A percentile compares a stretch with the other conserved stretches of the same genome.
phyloP scores from a whole-genome alignment of 345 rosid species.

The Eucalyptus shirleyi region DNA sequence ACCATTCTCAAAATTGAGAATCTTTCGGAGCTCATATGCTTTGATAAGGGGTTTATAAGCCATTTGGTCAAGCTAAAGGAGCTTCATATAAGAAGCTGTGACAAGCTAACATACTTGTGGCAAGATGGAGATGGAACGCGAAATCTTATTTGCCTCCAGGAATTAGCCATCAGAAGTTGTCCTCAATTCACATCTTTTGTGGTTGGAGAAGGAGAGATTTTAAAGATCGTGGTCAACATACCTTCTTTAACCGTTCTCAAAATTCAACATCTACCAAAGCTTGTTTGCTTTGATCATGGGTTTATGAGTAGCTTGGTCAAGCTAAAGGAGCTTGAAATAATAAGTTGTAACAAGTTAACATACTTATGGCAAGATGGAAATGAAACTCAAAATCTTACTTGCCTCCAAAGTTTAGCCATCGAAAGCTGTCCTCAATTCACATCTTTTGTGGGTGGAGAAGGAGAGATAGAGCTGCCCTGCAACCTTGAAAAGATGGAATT shows the following conservation, averaged over 20 bases:
- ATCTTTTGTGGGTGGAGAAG: not conserved
- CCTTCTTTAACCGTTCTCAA: not conserved
- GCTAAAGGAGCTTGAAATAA: not conserved
- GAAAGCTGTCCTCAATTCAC: not conserved
- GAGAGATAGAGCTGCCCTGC: not conserved
- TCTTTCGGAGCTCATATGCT: not conserved
- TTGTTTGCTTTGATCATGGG: not conserved
- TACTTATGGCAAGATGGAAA: not conserved
- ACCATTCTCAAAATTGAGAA: not conserved
- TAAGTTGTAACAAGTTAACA: not conserved
- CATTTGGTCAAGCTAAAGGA: too few relatives aligned
- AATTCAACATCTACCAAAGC: not conserved
- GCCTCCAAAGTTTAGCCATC: not conserved
- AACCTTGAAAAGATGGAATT: not conserved
- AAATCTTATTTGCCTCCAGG: too few relatives aligned
- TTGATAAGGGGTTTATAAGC: not conserved
- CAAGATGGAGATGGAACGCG: too few relatives aligned
- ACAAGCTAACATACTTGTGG: too few relatives aligned
- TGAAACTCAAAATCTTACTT: not conserved
- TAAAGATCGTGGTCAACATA: not conserved
- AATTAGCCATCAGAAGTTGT: rapidly evolving
- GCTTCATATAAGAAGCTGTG: too few relatives aligned
- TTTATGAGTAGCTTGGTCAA: not conserved
- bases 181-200: not conserved
- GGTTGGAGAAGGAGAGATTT: not conserved